Evolutionary conservation across 2,329 filamentous ascomycete species (phyloP), one percentile per base, ranked within the genome.

Genomic region (Phaeosphaeria sp.): DNA sequence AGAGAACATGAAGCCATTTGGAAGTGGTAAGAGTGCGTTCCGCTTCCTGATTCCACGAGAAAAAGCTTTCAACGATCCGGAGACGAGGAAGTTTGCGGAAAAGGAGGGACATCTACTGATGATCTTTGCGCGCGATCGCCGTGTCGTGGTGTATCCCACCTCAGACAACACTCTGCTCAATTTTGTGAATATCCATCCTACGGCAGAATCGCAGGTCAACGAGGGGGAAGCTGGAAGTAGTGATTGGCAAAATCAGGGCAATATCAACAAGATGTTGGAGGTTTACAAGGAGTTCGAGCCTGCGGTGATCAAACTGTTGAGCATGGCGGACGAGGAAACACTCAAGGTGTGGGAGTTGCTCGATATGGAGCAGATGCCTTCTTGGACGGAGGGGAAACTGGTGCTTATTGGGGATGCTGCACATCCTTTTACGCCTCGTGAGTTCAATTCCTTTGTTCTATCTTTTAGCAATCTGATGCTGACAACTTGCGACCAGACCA

Each of bases 341-440:
- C 46, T 78, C 50, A 78, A 77, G 54, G 72, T 78, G 2, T 72
- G 75, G 75, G 72, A 73, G 52, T 48, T 77, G 47, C 49, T 76
- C 17, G 89, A 91, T 61, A 89, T 89, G 84, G 81, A 85, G 3
- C 75, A 80, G 1, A 72, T 90, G 17, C 80, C 83, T 0, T 79
- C 75, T 0, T 91, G 87, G 84, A 77, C 80, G 0, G 81, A 83
- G 2, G 83, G 75, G 0, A 81, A 78, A 5, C 69, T 90, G 18
- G 86, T 82, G 0, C 72, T 90, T 0, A 72, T 91, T 0, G 89
- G 89, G 0, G 89, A 91, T 68, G 87, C 89, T 0, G 89, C 87
- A 0, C 89, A 91, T 69, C 87, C 89, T 0, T 90, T 90, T 65
- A 77, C 87, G 0, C 89, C 87, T 15, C 83, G 81, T 83, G 70